phyloP scores from a whole-genome alignment of 2,329 filamentous ascomycete genomes.

The Colletotrichum somersetense region DNA sequence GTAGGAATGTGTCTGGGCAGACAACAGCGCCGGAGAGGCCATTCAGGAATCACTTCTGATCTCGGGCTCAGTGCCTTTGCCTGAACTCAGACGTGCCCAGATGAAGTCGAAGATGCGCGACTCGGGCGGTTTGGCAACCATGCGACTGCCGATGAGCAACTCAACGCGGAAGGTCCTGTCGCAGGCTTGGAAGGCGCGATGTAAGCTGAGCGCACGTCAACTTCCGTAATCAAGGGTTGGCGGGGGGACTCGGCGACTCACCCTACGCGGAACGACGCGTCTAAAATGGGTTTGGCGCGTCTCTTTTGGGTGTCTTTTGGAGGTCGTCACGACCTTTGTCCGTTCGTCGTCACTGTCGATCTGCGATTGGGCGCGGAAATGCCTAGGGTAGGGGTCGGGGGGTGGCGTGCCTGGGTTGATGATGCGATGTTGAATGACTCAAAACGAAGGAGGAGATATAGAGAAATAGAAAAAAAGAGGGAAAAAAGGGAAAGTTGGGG shows the following conservation, averaged over 20 bases:
- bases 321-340: neutral
- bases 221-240: no score
- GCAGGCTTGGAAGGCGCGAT: neutral
- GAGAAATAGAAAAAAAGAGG: neutral
- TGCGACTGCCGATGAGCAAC: constrained; percentile 4
- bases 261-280: constrained; percentile 21
- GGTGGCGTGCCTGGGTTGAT: no score
- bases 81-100: neutral
- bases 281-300: constrained; percentile 2
- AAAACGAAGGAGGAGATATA: no score
- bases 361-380: neutral
- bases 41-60: neutral
- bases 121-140: neutral
- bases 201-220: neutral
- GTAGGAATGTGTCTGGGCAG: neutral
- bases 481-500: neutral
- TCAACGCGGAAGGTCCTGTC: neutral
- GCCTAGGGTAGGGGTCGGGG: no score
- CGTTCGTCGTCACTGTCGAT: neutral
- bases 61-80: neutral
- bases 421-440: no score
- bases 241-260: neutral
- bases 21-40: neutral
- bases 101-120: neutral
- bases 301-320: neutral